Base-by-base conservation (phyloP, 1,284 basidiomycete species). In the Inonotus obliquus region DNA sequence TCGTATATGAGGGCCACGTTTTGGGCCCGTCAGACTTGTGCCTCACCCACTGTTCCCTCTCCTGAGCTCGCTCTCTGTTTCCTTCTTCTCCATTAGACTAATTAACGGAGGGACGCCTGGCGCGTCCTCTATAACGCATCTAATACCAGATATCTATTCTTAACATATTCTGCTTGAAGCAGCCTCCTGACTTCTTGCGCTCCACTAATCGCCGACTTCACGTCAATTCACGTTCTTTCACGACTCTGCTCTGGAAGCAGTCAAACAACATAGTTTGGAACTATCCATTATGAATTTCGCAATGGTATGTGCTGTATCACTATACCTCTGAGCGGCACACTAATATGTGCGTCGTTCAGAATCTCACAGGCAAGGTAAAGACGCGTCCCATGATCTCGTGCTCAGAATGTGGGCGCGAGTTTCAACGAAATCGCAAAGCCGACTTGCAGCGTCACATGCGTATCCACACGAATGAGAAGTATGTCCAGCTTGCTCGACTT, bases 381-480 rank as follows among this genome's bases (percentile, higher is more conserved):
- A 57, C 58, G 6, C 55, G 55, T 21, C 37, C 57, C 29, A 56
- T 62, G 61, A 57, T 63, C 38, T 21, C 45, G 29, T 63, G 62
- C 29, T 37, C 53, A 27, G 58, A 53, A 27, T 63, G 62, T 51
- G 58, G 54, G 14, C 44, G 59, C 14, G 59, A 60, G 39, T 63
- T 63, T 44, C 58, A 51, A 21, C 52, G 58, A 10, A 63, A 57
- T 37, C 53, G 62, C 19, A 63, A 63, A 48, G 58, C 62, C 4
- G 62, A 63, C 44, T 47, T 63, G 13, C 53, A 60, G 23, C 58
- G 62, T 37, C 62, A 63, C 47, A 63, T 63, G 59, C 62, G 62
- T 32, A 63, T 63, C 32, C 62, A 63, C 37, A 60, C 62, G n/a
- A 57, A 63, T 41, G 62, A 63, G 38, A 63, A 63, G 62, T 63